phyloP scores from a whole-genome alignment of 805 yeast species.

The Priceomyces fermenticarens region DNA sequence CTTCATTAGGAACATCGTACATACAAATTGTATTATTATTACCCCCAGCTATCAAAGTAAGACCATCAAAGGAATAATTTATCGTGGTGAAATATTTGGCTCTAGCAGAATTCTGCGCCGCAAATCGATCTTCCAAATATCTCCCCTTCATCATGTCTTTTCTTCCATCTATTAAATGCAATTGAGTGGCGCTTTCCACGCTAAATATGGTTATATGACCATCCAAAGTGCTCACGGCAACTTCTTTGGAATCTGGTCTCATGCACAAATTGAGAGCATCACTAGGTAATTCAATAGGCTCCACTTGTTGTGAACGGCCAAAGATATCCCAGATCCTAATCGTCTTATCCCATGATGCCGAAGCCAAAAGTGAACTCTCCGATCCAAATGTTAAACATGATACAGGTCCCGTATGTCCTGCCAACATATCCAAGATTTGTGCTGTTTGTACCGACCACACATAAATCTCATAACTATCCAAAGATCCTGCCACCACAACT shows the following conservation, averaged over 20 bases:
- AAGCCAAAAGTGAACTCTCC: conserved; percentile 74
- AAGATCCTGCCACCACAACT: conserved; percentile 90
- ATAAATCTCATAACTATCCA: conserved; percentile 84
- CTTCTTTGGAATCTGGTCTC: conserved; percentile 90
- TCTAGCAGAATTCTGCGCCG: conserved; percentile 75
- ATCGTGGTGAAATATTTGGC: conserved; percentile 81
- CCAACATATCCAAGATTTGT: conserved; percentile 78
- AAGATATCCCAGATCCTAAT: conserved; percentile 91
- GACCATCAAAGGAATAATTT: conserved; percentile 86
- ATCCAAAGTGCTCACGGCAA: conserved; percentile 84
- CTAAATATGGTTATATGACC: conserved; percentile 87
- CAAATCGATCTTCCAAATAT: conserved; percentile 75
- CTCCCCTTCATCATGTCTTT: conserved; percentile 87
- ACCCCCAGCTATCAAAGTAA: conserved; percentile 87
- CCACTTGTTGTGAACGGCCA: conserved; percentile 81
- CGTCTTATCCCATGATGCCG: conserved; percentile 96
- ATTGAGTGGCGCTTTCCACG: conserved; percentile 74
- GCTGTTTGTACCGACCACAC: conserved; percentile 98
- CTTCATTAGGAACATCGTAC: conserved; percentile 87
- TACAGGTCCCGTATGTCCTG: conserved; percentile 96
- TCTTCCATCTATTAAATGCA: conserved; percentile 79
- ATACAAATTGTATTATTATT: conserved; percentile 87
- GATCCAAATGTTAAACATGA: conserved; percentile 82
- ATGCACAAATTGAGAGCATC: conserved; percentile 82
- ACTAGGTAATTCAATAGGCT: conserved; percentile 80